A percentile compares a stretch with the other conserved stretches of the same genome.
phyloP scores from a whole-genome alignment of 768 basidiomycete genomes.

The Dictyophora rubrovolvata region DNA sequence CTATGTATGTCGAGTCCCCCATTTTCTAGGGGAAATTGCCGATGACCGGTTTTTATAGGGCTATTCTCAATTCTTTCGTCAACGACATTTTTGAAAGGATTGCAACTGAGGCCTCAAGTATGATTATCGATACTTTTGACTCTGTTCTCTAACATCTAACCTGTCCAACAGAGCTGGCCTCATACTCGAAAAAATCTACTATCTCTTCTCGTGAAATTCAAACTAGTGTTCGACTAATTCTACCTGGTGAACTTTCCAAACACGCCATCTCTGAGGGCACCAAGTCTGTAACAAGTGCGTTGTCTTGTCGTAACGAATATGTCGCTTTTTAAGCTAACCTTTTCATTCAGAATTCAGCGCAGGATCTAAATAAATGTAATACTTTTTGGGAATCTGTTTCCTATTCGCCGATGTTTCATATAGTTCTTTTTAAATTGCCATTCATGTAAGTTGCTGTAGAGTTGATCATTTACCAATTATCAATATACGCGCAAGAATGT shows the following conservation, averaged over 20 bases:
- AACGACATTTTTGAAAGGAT: conserved; percentile 81
- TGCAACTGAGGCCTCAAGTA: conserved; percentile 63
- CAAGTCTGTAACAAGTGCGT: conserved; percentile 59
- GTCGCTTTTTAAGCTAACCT: background rate
- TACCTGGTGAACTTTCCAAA: conserved; percentile 80
- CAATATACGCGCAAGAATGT: background rate
- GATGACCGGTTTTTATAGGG: conserved; percentile 14
- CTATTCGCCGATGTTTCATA: no score
- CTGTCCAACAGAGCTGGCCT: conserved; percentile 52
- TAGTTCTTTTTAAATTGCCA: background rate
- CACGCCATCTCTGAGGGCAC: conserved; percentile 84
- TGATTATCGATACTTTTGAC: conserved; percentile 15
- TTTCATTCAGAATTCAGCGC: conserved; percentile 3
- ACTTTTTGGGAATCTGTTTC: no score
- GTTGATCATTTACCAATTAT: background rate
- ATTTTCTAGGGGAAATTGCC: background rate
- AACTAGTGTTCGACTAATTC: conserved; percentile 72
- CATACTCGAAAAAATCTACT: conserved; percentile 83
- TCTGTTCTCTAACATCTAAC: background rate
- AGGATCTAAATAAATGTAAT: conserved; percentile 3
- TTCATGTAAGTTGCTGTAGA: background rate
- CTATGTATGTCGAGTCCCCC: conserved; percentile 31
- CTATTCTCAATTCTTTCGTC: conserved; percentile 75
- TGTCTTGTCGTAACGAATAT: background rate
- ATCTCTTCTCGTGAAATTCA: conserved; percentile 90